Evolutionary conservation across 257 asterid genomes (phyloP).

Genomic region (Pogostemon cablin): DNA sequence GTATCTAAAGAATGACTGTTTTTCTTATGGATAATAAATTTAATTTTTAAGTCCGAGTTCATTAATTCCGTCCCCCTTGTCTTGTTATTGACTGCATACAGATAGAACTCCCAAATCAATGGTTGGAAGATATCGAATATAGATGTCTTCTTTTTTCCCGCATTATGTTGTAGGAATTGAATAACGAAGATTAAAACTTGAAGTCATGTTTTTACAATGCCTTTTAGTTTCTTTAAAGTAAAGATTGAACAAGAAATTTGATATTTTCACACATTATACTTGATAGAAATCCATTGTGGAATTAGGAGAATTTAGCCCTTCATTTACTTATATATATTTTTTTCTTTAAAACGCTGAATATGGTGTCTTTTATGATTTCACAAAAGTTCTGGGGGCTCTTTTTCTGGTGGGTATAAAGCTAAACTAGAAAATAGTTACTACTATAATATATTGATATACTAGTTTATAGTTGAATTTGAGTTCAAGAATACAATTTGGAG

Average conservation of each 20-base stretch:
- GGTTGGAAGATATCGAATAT: conserved; percentile 6
- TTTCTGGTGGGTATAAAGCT: no score
- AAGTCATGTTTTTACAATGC: neutral
- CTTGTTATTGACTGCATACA: neutral
- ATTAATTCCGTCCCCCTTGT: neutral
- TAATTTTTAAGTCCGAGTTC: neutral
- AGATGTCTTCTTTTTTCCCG: neutral
- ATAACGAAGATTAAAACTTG: neutral
- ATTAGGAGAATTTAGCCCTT: no score
- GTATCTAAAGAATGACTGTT: neutral
- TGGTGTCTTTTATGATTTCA: no score
- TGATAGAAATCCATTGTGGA: no score
- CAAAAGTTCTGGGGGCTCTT: no score
- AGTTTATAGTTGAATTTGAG: no score
- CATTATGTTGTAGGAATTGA: neutral
- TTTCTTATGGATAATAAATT: neutral
- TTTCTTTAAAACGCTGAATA: no score
- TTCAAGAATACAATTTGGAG: no score
- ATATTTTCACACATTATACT: neutral
- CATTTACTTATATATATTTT: no score
- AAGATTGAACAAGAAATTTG: neutral
- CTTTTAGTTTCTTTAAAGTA: neutral
- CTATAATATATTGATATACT: no score
- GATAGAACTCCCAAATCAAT: neutral
- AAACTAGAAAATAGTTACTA: no score